Evolutionary conservation across 352 stramenopile species (phyloP), one percentile per base, ranked within the genome.

Genomic region (Globisporangium okanoganense): DNA sequence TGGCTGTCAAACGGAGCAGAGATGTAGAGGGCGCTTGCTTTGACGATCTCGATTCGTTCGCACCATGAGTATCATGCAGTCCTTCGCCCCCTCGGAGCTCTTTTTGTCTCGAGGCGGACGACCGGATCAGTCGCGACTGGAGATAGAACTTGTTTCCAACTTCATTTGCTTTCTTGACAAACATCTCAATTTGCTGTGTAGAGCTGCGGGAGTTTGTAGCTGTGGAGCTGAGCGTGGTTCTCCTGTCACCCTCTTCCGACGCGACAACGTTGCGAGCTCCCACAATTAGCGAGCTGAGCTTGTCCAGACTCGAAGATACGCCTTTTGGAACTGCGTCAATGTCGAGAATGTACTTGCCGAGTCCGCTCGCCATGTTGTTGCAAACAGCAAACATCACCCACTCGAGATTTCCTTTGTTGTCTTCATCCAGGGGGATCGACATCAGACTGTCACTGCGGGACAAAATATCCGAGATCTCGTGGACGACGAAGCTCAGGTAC

Each of bases 371-470:
- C 60, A 92, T 73, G 38, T 89, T 84, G 66, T 87, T 90, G 61
- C 82, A 90, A 13, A 94, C 75, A 16, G 80, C 72, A 63, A 89
- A 90, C 47, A 94, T 77, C 12, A 94, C 66, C 75, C 82, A 88
- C 56, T 94, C 85, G 52, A 94, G 62, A 47, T 90, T 72, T 24
- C 73, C 81, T 62, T 80, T 82, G 53, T 85, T 73, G 48, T 90
- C 84, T 38, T 59, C 67, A 22, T 75, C 73, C 38, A 90, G 73
- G 18, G 51, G 53, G 29, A 73, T 45, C 14, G 47, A 5, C 22
- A 14, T 54, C 7, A 51, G 5, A 22, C 43, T 6, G 16, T 35
- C 33, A 16, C 36, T 53, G 7, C 45, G 45, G 20, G 70, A 73
- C 13, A 90, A 64, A 24, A 92, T 81, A 48, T 76, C 67, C n/a